phyloP scores from a whole-genome alignment of 106 monocot genomes.

The Cymbidium sinense region DNA sequence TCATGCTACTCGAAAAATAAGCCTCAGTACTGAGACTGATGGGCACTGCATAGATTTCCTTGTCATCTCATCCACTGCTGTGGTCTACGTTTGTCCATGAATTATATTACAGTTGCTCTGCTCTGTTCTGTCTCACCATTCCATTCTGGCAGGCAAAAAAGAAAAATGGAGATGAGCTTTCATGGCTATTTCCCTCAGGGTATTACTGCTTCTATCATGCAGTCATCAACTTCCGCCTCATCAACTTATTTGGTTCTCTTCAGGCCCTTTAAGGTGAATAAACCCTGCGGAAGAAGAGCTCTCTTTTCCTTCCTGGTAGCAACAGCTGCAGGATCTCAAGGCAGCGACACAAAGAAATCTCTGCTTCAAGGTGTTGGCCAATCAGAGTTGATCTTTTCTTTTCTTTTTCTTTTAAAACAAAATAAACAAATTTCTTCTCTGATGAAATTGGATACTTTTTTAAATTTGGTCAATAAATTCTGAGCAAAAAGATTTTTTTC shows the following conservation, averaged over 20 bases:
- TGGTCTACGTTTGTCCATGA: too few species aligned
- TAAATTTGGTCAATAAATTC: too few species aligned
- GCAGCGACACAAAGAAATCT: constrained; percentile 39
- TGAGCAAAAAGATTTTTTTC: too few species aligned
- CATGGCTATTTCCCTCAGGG: background rate
- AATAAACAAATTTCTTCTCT: too few species aligned
- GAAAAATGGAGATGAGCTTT: background rate
- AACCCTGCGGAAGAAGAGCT: constrained; percentile 32
- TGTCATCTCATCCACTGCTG: too few species aligned
- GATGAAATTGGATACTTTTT: too few species aligned
- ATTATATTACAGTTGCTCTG: background rate
- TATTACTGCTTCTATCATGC: background rate
- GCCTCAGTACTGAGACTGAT: too few species aligned
- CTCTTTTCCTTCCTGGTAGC: constrained; percentile 25
- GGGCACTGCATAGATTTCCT: too few species aligned
- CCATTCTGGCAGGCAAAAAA: background rate
- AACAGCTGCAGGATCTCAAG: constrained; percentile 27
- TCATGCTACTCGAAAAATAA: too few species aligned
- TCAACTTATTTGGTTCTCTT: background rate
- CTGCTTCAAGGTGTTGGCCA: constrained; percentile 48
- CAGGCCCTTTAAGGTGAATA: background rate
- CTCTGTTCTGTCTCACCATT: background rate
- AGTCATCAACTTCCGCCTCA: background rate
- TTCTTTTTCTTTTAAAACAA: too few species aligned
- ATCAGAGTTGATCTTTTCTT: too few species aligned